Evolutionary conservation across 2,329 filamentous ascomycete genomes (phyloP), one percentile per base, ranked within the genome.

Genomic region (Plenodomus tracheiphilus): DNA sequence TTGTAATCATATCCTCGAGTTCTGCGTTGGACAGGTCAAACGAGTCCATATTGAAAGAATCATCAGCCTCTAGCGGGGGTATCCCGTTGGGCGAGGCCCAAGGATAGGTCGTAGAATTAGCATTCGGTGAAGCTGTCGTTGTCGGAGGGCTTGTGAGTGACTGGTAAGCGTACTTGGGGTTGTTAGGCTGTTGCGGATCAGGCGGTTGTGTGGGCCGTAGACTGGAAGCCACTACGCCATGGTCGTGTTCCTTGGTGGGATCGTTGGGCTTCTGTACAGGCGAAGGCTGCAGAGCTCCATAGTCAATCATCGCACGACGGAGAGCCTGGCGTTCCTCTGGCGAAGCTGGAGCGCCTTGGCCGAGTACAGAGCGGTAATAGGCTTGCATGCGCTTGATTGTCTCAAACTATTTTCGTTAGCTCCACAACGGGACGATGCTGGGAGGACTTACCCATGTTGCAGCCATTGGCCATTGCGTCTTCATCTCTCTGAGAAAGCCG

Each of bases 351-450:
- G 54, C 65, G 19, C 66, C 70, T 48, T 74, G 68, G 2, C 65
- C 66, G 5, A 64, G 58, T 1, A 69, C 59, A 8, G 68, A 70
- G 39, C 67, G 65, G 48, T 74, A 74, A 53, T 72, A 74, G 0
- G 66, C 71, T 39, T 74, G 71, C 72, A 74, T 74, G 49, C 71
- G 71, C 46, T 73, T 74, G 55, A 74, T 74, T 1, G 72, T 74
- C 35, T 74, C 70, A 25, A 71, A 73, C 70, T 73, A 21, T 8
- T 8, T 3, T 13, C 2, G 43, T 61, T 37, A 60, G 59, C 9
- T 8, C 22, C 16, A 5, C 10, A 19, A 4, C 0, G 11, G 1
- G 15, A 15, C 13, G 18, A 2, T 0, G 10, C 2, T 2, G 13
- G 2, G 9, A 2, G 15, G 22, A 48, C 61, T 50, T 44, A 70